phyloP scores from a whole-genome alignment of 352 stramenopile genomes.

The Stramenopiles sp. region DNA sequence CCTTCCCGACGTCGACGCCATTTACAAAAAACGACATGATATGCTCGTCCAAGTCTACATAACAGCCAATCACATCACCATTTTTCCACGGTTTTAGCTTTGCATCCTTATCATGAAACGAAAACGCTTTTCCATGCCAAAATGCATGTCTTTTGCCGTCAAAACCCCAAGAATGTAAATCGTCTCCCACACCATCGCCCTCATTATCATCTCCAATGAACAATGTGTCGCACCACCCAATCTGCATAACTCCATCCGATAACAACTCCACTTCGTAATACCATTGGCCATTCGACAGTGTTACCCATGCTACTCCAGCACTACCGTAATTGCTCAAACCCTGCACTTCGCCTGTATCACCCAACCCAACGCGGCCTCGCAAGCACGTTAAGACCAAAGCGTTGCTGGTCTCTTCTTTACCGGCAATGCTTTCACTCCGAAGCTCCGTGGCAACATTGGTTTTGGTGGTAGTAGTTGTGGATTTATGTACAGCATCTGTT shows the following conservation, averaged over 20 bases:
- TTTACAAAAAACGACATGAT: slow-evolving; percentile 2
- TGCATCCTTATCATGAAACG: not conserved
- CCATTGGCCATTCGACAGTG: not conserved
- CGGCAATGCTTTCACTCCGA: too few relatives aligned
- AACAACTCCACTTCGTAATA: slow-evolving; percentile 9
- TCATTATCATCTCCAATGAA: slow-evolving; percentile 9
- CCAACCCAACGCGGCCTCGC: not conserved
- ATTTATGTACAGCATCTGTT: not conserved
- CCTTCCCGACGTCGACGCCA: not conserved
- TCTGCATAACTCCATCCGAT: slow-evolving; percentile 8
- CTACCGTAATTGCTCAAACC: slow-evolving; percentile 10
- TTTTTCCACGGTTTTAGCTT: not conserved
- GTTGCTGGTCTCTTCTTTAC: not conserved
- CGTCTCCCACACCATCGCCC: not conserved
- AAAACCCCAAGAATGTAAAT: slow-evolving; percentile 1
- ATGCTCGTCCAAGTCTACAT: not conserved
- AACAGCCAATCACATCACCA: slow-evolving; percentile 1
- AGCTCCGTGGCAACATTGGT: too few relatives aligned
- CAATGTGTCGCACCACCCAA: not conserved
- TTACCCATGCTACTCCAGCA: not conserved
- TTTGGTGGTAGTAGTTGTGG: not conserved
- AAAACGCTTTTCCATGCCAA: not conserved
- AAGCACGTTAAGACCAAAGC: not conserved
- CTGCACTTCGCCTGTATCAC: slow-evolving; percentile 4
- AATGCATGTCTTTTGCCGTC: not conserved